Percentiles rank a stretch among this genome's conserved stretches.
These are phyloP conservation scores for Candida ponderosae DNA, from an alignment of 805 yeast genomes.

Conservation along the genomic window DNA sequence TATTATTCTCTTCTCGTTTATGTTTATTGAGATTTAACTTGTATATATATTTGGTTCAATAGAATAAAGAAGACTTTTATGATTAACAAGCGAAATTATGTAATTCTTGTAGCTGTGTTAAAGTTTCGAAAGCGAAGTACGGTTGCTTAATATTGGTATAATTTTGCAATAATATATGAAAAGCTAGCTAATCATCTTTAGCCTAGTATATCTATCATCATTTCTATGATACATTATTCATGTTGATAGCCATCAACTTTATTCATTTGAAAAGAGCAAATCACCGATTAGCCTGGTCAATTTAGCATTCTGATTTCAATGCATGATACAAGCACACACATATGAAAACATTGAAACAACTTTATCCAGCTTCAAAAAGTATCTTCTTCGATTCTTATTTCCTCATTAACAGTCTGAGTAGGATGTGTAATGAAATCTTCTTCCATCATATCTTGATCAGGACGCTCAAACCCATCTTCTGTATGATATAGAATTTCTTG, in stretches of 20 bases:
- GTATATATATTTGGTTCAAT: too few species aligned
- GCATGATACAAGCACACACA: not conserved
- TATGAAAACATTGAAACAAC: not conserved
- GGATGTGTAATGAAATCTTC: constrained; percentile 10
- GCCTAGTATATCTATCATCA: too few species aligned
- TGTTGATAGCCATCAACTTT: not conserved
- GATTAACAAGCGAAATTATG: too few species aligned
- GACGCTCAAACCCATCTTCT: constrained; percentile 74
- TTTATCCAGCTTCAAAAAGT: constrained; percentile 17
- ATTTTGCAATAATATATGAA: too few species aligned
- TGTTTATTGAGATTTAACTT: too few species aligned
- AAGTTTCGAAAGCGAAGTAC: too few species aligned
- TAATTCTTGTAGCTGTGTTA: too few species aligned
- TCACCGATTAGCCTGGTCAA: not conserved
- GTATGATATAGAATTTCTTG: constrained; percentile 74
- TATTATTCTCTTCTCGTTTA: too few species aligned
- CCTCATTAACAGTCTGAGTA: constrained; percentile 8
- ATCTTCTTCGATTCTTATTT: constrained; percentile 25
- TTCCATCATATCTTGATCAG: constrained; percentile 25
- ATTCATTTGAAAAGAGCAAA: not conserved
- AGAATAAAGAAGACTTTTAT: too few species aligned
- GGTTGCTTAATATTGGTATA: too few species aligned
- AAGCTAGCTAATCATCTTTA: too few species aligned
- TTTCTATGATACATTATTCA: not conserved
- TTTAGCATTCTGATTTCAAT: not conserved